These are phyloP conservation scores for Dalechampia spathulata DNA, from an alignment of 441 rosid genomes.

Conservation along the genomic window DNA sequence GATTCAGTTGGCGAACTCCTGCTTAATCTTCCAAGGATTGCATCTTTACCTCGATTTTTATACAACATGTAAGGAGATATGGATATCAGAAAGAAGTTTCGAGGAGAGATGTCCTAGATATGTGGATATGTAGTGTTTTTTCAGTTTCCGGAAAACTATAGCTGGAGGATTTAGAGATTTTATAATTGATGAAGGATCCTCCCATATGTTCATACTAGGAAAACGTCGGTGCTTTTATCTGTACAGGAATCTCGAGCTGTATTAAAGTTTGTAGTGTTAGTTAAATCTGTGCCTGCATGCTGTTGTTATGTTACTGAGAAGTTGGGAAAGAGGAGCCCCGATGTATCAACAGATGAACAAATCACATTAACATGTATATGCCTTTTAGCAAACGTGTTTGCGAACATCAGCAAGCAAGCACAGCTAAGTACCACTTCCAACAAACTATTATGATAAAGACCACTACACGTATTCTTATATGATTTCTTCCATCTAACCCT, in stretches of 20 bases:
- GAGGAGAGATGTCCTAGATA: no score
- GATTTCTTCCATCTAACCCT: slow-evolving; percentile 1
- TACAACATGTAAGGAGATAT: slow-evolving; percentile 25
- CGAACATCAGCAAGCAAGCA: background rate
- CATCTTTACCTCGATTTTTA: slow-evolving; percentile 45
- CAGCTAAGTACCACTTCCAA: background rate
- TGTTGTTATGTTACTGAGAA: no score
- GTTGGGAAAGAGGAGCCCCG: no score
- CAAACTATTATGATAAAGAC: background rate
- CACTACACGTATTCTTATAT: slow-evolving; percentile 12
- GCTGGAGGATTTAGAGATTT: slow-evolving; percentile 20
- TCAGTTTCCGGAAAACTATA: background rate
- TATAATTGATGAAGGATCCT: slow-evolving; percentile 27
- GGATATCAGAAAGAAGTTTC: no score
- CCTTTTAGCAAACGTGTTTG: background rate
- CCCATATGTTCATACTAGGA: background rate
- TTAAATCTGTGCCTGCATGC: no score
- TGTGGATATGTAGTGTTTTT: no score
- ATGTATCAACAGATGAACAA: no score
- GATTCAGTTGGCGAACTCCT: slow-evolving; percentile 50
- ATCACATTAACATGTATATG: background rate
- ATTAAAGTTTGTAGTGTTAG: no score
- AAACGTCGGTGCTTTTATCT: background rate
- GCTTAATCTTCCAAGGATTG: slow-evolving; percentile 51
- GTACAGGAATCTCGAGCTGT: background rate